Evolutionary conservation across 371 early-diverging fungal species (phyloP), one percentile per base, ranked within the genome.

Genomic region (Quaeritorhiza haematococci): DNA sequence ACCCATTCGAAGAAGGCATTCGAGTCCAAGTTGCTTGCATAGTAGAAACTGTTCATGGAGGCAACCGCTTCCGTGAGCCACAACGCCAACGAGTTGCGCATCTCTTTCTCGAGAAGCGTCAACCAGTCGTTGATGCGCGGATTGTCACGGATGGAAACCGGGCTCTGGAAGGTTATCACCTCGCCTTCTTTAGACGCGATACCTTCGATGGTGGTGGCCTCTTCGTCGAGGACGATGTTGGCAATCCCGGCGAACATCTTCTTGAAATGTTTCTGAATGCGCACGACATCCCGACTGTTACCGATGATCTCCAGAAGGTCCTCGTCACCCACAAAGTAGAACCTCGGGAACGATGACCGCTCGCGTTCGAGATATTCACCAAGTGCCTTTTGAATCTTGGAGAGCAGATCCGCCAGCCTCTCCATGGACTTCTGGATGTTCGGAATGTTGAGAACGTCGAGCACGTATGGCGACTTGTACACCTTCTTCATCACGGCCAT

Each of bases 301-400:
- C 99, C 98, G 59, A 98, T 92, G 62, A 98, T 95, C 76, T 98
- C 97, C 24, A 98, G 84, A 74, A 98, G 66, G 73, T 98, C 99
- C 78, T 98, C 98, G 64, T 98, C 99, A 69, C 98, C 99, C 44
- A 98, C 95, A 84, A 98, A 98, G 79, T 98, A 98, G 84, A 98
- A 98, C 28, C 99, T 88, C 41, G 99, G 96, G 84, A 98, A 98
- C 0, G 92, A 85, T 10, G 92, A 82, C 58, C 99, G 87, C 67
- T 98, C 96, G 49, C 93, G 82, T 67, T 98, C 98, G 56, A 98
- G 69, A 60, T 97, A 98, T 67, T 98, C 97, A 70, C 98, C 97
- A 33, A 98, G 82, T 5, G 99, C 96, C 66, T 94, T 93, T 67
- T 98, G 98, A 61, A 98, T 96, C 72, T 93, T 94, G 59, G 85